Evolutionary conservation across 176 grass and related monocot genomes (phyloP), one percentile per base, ranked within the genome.

Genomic region (Areca catechu): DNA sequence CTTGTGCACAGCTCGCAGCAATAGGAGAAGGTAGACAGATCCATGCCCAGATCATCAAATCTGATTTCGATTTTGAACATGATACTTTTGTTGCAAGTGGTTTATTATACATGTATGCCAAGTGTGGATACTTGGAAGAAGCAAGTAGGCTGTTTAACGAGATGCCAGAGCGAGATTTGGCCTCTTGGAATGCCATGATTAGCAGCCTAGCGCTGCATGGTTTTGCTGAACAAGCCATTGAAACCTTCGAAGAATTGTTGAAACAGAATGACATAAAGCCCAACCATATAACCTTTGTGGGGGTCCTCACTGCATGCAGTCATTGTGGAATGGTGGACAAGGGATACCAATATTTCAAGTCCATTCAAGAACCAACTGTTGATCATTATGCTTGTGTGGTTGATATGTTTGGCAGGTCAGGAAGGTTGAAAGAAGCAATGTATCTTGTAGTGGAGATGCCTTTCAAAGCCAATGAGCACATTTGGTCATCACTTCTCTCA

Each of bases 361-460:
- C 19, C 62, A 76, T 81, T 20, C 48, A 70, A 52, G 57, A 76
- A 21, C 72, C 72, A 60, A 56, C 72, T 27, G 30, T 76, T 51
- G 54, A 76, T 54, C 72, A 76, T 67, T 76, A 66, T 71, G 72
- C 72, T 22, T 82, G 79, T 76, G 12, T 76, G 27, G 30, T 76
- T 16, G 72, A 71, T 54, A 76, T 82, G 67, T 69, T 82, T 71
- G 72, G 72, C 27, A 16, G 67, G 34, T 60, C 72, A 22, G 54
- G 72, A 50, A 82, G 52, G 24, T 27, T 59, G 5, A 65, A 81
- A 57, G 65, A 70, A 57, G 78, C 78, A 48, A 49, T 81, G 19
- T 25, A 50, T 9, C 16, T 71, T 29, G 30, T 75, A 59, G 60
- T 58, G 50, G 53, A 70, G 65, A 75, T 81, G 71, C 66, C 72